A percentile compares a stretch with the other conserved stretches of the same genome.
Conservation (phyloP, 192 early-diverging fungal genomes). For the Cetraspora pellucida region DNA sequence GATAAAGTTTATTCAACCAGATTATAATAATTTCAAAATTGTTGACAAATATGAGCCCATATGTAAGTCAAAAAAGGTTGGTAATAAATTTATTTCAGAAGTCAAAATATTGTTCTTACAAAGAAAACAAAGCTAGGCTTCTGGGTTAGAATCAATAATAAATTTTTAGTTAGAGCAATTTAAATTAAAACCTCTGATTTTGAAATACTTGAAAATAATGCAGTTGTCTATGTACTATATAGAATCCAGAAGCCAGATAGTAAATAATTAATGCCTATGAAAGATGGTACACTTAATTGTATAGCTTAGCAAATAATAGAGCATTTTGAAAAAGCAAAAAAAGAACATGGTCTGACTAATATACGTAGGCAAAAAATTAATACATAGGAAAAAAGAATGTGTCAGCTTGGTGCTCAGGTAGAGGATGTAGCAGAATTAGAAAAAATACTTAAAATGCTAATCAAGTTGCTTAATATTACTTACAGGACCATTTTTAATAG, state of each 20-base stretch:
- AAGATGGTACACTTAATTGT: slow-evolving; percentile 28
- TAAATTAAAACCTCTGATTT: background rate
- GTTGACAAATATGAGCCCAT: background rate
- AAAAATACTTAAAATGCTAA: slow-evolving; percentile 18
- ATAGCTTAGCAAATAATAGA: slow-evolving; percentile 7
- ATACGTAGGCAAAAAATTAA: slow-evolving; percentile 18
- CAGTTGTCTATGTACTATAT: slow-evolving; percentile 26
- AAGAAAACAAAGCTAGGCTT: background rate
- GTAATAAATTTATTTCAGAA: slow-evolving; percentile 5
- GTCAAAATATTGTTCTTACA: background rate
- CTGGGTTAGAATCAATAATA: background rate
- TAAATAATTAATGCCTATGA: slow-evolving; percentile 28
- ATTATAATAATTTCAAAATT: background rate
- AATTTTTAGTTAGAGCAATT: slow-evolving; percentile 12
- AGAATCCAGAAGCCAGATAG: slow-evolving; percentile 14
- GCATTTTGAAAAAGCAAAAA: slow-evolving; percentile 24
- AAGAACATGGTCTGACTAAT: slow-evolving; percentile 1
- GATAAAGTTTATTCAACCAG: slow-evolving; percentile 17
- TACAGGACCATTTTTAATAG: slow-evolving; percentile 23
- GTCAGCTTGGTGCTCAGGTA: background rate
- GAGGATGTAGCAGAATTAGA: slow-evolving; percentile 29
- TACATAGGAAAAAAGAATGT: slow-evolving; percentile 10
- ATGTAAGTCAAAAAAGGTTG: background rate
- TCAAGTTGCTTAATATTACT: slow-evolving; percentile 20
- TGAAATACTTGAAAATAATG: slow-evolving; percentile 5